These are phyloP conservation scores for Phytophthora hibernalis DNA, from an alignment of 352 stramenopile species.

Conservation along the genomic window DNA sequence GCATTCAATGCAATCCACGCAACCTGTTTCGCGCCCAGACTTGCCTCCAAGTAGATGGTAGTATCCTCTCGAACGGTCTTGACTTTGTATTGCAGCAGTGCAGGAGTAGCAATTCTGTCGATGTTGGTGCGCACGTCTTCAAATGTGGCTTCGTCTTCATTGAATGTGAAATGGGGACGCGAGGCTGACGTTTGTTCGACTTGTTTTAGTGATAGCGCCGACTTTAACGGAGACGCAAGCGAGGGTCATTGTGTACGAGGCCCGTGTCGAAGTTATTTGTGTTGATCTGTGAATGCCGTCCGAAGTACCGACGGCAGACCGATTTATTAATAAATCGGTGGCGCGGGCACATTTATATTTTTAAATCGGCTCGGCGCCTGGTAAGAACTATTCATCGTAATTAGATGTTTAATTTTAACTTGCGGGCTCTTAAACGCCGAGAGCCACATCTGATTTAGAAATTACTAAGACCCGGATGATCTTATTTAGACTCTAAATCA, in stretches of 20 bases:
- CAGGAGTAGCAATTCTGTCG: neutral
- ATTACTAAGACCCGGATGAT: neutral
- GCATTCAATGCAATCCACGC: neutral
- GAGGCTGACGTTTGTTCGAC: neutral
- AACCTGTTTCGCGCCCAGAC: neutral
- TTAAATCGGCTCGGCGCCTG: neutral
- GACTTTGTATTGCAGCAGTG: neutral
- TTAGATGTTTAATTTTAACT: neutral
- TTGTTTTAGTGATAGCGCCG: neutral
- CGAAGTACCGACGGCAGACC: too few relatives aligned
- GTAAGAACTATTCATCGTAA: too few relatives aligned
- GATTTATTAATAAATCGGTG: neutral
- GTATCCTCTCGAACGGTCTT: neutral
- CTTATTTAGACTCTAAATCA: neutral
- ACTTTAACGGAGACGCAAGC: neutral
- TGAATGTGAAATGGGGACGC: neutral
- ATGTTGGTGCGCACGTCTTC: neutral
- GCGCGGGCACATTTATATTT: neutral
- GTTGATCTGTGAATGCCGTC: neutral
- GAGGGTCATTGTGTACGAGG: neutral
- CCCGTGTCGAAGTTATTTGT: neutral
- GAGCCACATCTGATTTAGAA: too few relatives aligned
- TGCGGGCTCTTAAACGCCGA: too few relatives aligned
- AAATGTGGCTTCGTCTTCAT: neutral
- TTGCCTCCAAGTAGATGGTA: neutral